Evolutionary conservation across 306 rosid species (phyloP).

Genomic region (Quercus robur): DNA sequence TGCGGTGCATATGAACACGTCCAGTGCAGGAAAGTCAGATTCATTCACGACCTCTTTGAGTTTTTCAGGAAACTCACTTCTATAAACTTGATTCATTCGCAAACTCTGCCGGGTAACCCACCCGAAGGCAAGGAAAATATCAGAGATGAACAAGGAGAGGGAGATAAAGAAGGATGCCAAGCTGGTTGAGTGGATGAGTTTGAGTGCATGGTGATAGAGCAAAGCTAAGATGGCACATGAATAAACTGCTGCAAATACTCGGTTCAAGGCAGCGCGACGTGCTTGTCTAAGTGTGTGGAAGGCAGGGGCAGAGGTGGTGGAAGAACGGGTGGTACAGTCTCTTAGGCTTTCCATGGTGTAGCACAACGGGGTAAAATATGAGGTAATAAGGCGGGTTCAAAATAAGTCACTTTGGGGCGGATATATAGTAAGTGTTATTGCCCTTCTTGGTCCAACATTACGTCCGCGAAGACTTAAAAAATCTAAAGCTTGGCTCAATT

Average conservation of each 20-base stretch:
- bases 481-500: too few relatives aligned
- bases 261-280: slow-evolving; percentile 16
- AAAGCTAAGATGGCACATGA: slow-evolving; percentile 18
- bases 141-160: slow-evolving; percentile 26
- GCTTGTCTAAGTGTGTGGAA: slow-evolving; percentile 19
- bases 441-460: too few relatives aligned
- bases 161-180: slow-evolving; percentile 21
- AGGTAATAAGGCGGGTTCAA: too few relatives aligned
- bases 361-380: background rate
- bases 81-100: slow-evolving; percentile 24
- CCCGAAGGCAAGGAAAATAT: slow-evolving; percentile 25
- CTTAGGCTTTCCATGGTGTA: background rate
- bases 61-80: slow-evolving; percentile 20
- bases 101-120: slow-evolving; percentile 21
- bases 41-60: background rate
- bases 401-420: too few relatives aligned
- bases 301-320: background rate
- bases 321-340: background rate
- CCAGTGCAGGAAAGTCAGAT: slow-evolving; percentile 26
- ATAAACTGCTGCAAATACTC: slow-evolving; percentile 23
- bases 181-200: slow-evolving; percentile 16
- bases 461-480: too few relatives aligned
- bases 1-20: slow-evolving; percentile 45
- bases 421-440: too few relatives aligned
- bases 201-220: slow-evolving; percentile 22